Conservation (phyloP, 331 rosid species). For the Rosa hybrid region DNA sequence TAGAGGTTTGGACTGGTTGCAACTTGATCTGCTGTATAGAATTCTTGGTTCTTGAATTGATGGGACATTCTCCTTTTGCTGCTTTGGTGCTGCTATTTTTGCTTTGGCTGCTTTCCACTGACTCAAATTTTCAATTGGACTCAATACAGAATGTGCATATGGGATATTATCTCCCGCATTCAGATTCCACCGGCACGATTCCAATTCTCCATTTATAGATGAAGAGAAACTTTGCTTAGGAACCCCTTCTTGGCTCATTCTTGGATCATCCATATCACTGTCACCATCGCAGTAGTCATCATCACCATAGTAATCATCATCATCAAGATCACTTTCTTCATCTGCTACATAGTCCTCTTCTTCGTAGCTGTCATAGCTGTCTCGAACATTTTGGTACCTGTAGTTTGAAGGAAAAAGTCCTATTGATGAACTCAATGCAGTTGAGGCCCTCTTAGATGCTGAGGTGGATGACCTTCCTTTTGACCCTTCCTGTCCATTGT, state of each 20-base stretch:
- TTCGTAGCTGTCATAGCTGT: constrained; percentile 48
- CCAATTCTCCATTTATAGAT: constrained; percentile 8
- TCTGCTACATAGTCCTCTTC: constrained; percentile 59
- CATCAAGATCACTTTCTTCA: constrained; percentile 62
- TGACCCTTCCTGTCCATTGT: constrained; percentile 25
- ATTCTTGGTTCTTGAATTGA: constrained; percentile 16
- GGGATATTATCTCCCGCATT: constrained; percentile 34
- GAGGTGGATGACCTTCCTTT: constrained; percentile 27
- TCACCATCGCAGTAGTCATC: constrained; percentile 38
- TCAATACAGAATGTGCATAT: constrained; percentile 57
- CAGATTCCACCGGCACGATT: neutral
- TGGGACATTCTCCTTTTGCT: constrained; percentile 60
- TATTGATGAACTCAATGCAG: constrained; percentile 15
- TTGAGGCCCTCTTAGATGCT: constrained; percentile 30
- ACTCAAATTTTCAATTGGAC: constrained; percentile 73
- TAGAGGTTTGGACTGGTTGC: constrained; percentile 49
- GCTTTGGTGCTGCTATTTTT: constrained; percentile 50
- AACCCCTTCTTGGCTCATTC: constrained; percentile 31
- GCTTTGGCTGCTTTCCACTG: constrained; percentile 93
- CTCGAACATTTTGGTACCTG: constrained; percentile 69
- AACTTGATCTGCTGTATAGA: constrained; percentile 19
- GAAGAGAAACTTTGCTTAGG: constrained; percentile 22
- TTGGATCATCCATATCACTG: constrained; percentile 29
- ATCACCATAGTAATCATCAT: constrained; percentile 27
- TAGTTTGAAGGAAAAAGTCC: constrained; percentile 53